These are phyloP conservation scores for Dacryopinax primogenitus DNA, from an alignment of 768 basidiomycete genomes.

Conservation along the genomic window DNA sequence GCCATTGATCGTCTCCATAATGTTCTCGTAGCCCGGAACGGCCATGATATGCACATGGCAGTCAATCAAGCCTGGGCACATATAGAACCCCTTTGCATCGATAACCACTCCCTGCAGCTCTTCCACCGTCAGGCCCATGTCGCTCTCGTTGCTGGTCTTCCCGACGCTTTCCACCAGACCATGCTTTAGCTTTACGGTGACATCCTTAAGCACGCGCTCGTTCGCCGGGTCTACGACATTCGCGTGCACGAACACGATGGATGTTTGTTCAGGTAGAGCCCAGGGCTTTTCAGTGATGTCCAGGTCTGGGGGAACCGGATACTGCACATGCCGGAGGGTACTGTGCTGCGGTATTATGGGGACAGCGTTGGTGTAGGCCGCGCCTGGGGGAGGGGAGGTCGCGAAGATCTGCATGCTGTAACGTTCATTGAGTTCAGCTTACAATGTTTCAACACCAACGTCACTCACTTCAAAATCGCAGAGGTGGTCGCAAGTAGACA, in stretches of 20 bases:
- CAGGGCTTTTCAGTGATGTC: constrained; percentile 27
- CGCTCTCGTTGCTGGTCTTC: constrained; percentile 10
- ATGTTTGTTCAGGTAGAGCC: constrained; percentile 21
- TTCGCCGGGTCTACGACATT: constrained; percentile 27
- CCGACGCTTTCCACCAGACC: constrained; percentile 24
- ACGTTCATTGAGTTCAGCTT: background rate
- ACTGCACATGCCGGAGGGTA: background rate
- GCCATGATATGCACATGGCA: constrained; percentile 36
- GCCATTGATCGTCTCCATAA: constrained; percentile 28
- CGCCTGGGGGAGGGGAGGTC: background rate
- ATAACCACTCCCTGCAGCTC: constrained; percentile 16
- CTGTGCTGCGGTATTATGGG: background rate
- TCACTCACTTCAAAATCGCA: background rate
- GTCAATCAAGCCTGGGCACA: constrained; percentile 37
- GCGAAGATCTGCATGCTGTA: constrained; percentile 1
- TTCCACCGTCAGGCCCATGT: constrained; percentile 12
- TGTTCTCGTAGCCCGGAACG: constrained; percentile 30
- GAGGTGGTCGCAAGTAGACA: background rate
- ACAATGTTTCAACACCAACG: background rate
- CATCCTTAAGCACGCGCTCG: constrained; percentile 21
- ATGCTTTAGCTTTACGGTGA: constrained; percentile 24
- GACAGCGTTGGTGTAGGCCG: background rate
- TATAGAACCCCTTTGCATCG: constrained; percentile 28
- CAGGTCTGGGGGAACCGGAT: constrained; percentile 2
- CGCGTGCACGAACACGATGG: constrained; percentile 27